Evolutionary conservation across 352 stramenopile genomes (phyloP), one percentile per base, ranked within the genome.

Genomic region (Pythium vanterpoolii): DNA sequence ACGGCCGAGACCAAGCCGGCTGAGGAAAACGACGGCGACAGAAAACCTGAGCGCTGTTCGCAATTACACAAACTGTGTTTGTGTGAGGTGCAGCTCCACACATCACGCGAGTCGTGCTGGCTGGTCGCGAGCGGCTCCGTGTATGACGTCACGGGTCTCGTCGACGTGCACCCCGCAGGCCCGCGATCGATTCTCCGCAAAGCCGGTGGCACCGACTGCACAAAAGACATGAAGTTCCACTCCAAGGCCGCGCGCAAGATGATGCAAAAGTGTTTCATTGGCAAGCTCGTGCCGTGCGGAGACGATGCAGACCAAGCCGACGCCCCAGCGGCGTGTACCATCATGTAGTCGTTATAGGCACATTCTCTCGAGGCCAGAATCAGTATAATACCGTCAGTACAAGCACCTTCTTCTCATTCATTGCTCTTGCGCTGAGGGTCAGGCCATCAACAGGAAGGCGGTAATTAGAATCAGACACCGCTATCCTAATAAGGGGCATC

Each of bases 31-130:
- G 42, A 51, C 23, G 30, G 39, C 8, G 42, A 27, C 16, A 28
- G 51, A 0, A 48, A 40, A 30, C 23, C 40, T 10, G 36, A 50
- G 36, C 79, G 83, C 30, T 93, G 83, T 57, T 87, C 73, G 13
- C 72, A 64, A 33, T 59, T 77, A 10, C 79, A 71, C 46, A 90
- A 90, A 61, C 77, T 93, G 7, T 93, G 83, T 66, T 68, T 89
- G 30, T 93, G 83, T 51, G 82, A 94, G 55, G 72, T 94, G 28
- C 59, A 74, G 51, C 62, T 78, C 38, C 96, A 99, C 83, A 93
- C 86, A 50, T 88, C 76, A 16, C 63, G 85, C 18, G 83, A 98
- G 18, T 95, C 95, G 69, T 98, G 90, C 64, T 99, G 96, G 96
- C 69, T 99, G 33, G 90, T 99, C 19, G 96, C 98, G 45, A 79